Conservation (phyloP, 345 rosid genomes). For the Salix dunnii region DNA sequence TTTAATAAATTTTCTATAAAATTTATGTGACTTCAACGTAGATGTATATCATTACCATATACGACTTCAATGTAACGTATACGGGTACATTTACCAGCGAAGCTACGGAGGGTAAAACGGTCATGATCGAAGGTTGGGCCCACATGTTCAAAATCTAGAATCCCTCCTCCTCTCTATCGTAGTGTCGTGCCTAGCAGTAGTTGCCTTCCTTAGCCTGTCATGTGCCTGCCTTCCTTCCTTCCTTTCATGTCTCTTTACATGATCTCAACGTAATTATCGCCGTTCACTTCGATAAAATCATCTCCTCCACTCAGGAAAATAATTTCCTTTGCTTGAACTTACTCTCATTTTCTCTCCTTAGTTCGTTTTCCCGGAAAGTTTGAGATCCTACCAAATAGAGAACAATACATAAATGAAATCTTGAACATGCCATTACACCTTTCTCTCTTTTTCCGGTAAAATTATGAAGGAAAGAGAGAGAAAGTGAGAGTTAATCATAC, state of each 20-base stretch:
- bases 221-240: not conserved
- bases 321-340: not conserved
- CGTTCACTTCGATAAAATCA: not conserved
- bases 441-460: slow-evolving; percentile 5
- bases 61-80: too few species aligned
- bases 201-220: not conserved
- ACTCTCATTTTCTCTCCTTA: not conserved
- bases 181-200: too few species aligned
- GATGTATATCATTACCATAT: too few species aligned
- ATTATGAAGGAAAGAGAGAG: not conserved
- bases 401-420: not conserved
- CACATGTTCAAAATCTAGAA: not conserved
- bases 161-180: too few species aligned
- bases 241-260: not conserved
- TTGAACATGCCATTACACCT: not conserved
- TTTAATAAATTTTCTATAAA: too few species aligned
- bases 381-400: not conserved
- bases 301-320: not conserved
- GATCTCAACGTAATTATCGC: slow-evolving; percentile 10
- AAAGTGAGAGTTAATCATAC: too few species aligned
- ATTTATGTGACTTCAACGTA: too few species aligned
- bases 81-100: too few species aligned
- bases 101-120: too few species aligned
- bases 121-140: not conserved
- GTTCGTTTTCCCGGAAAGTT: not conserved